These are phyloP conservation scores for Henningerozyma blattae DNA, from an alignment of 805 yeast genomes.

Conservation along the genomic window DNA sequence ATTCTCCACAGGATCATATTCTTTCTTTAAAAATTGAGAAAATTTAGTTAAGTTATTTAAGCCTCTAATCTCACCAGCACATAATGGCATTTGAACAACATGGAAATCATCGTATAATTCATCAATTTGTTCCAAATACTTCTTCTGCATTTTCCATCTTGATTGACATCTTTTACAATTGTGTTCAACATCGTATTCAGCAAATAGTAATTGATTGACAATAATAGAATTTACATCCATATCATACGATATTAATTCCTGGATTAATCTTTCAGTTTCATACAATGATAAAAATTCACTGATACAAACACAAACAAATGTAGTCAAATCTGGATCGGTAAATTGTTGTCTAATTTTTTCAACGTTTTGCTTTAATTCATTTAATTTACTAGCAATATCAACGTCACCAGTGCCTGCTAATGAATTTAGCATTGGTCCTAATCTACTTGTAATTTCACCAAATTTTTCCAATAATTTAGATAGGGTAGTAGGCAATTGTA, in stretches of 20 bases:
- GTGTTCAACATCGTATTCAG: slow-evolving; percentile 50
- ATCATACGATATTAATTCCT: slow-evolving; percentile 85
- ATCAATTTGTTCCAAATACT: slow-evolving; percentile 88
- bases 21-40: slow-evolving; percentile 66
- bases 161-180: slow-evolving; percentile 82
- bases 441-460: slow-evolving; percentile 69
- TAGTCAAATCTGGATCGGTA: slow-evolving; percentile 90
- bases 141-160: slow-evolving; percentile 91
- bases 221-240: slow-evolving; percentile 96
- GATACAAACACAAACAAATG: slow-evolving; percentile 93
- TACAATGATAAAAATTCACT: slow-evolving; percentile 92
- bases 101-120: slow-evolving; percentile 97
- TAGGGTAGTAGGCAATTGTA: slow-evolving; percentile 87
- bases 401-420: slow-evolving; percentile 57
- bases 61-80: slow-evolving; percentile 94
- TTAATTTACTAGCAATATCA: slow-evolving; percentile 46
- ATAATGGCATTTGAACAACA: slow-evolving; percentile 86
- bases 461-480: slow-evolving; percentile 80
- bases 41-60: slow-evolving; percentile 72
- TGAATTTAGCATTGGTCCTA: slow-evolving; percentile 82
- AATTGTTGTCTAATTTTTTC: slow-evolving; percentile 87
- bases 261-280: slow-evolving; percentile 96
- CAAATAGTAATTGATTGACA: slow-evolving; percentile 85
- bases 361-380: slow-evolving; percentile 69
- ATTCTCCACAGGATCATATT: slow-evolving; percentile 61